A percentile compares a stretch with the other conserved stretches of the same genome.
phyloP scores from a whole-genome alignment of 2,329 filamentous ascomycete species.

The Botrytis sinoallii region DNA sequence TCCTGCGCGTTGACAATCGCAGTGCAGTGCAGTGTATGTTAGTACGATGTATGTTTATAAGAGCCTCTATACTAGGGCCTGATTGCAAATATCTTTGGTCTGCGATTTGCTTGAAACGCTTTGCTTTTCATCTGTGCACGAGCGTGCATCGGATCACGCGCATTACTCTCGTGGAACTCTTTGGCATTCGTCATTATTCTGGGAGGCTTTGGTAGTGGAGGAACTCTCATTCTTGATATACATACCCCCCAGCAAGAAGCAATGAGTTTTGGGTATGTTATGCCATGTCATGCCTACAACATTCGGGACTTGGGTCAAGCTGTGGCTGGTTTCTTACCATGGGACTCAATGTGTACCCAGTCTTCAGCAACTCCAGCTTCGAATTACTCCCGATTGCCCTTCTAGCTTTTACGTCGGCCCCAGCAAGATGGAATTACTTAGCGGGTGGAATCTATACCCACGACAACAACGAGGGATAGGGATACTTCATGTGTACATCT shows the following conservation, averaged over 20 bases:
- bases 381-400: not conserved
- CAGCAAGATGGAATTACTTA: conserved; percentile 46
- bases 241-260: conserved; percentile 52
- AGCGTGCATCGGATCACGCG: conserved; percentile 63
- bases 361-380: conserved; percentile 1
- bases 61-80: conserved; percentile 68
- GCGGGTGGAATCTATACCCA: conserved; percentile 43
- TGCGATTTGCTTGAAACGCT: conserved; percentile 66
- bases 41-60: conserved; percentile 49
- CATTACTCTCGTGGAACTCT: conserved; percentile 54
- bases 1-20: conserved; percentile 58
- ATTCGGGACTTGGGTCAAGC: conserved; percentile 43
- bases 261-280: conserved; percentile 55
- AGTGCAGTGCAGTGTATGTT: conserved; percentile 44
- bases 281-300: not conserved
- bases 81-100: conserved; percentile 64
- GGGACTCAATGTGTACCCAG: conserved; percentile 29
- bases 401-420: conserved; percentile 27
- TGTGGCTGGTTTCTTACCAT: conserved; percentile 35
- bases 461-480: conserved; percentile 54
- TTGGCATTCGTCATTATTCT: conserved; percentile 63
- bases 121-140: conserved; percentile 61
- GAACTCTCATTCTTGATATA: conserved; percentile 53
- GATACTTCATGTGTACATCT: conserved; percentile 53
- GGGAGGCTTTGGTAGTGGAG: conserved; percentile 62